Evolutionary conservation across 2,329 filamentous ascomycete genomes (phyloP), one percentile per base, ranked within the genome.

Genomic region (Elsinoe necatrix): DNA sequence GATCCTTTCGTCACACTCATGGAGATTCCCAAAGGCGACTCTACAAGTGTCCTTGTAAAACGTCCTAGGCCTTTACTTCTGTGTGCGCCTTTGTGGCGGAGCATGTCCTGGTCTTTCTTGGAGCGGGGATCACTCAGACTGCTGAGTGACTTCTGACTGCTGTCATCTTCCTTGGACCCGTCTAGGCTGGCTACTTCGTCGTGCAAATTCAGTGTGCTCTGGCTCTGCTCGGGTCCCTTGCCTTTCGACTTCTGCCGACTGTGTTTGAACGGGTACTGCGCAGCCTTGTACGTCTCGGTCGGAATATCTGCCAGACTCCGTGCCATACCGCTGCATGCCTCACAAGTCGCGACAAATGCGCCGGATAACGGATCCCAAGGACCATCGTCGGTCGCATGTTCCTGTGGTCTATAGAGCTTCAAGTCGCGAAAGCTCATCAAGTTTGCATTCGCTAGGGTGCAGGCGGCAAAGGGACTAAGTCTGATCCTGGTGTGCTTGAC

Each of bases 351-450:
- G 43, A 83, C 81, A 0, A 89, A 84, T 14, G 83, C 87, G 18
- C 88, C 89, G 12, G 86, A 84, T 21, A 95, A 80, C 0, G 89
- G 89, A 61, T 93, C 89, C 64, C 81, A 83, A 0, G 89, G 89
- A 43, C 90, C 86, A 29, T 86, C 82, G 58, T 89, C 86, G 0
- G 86, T 88, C 61, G 86, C 82, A 68, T 92, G 89, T 67, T 95
- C 87, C 58, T 72, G 68, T 7, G 79, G 64, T 25, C 80, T 60
- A 59, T 65, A 89, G 79, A 92, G 70, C 65, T 89, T 89, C 18
- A 93, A 69, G 63, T 91, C 83, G 0, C 81, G 78, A 63, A 87
- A 86, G 54, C 84, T 77, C 2, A 95, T 63, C 23, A 84, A 69
- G 0, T 81, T 82, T 61, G 81, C 78, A 18, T 83, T 79, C 1